phyloP scores from a whole-genome alignment of 192 early-diverging fungal genomes.

The Coemansia sp. region DNA sequence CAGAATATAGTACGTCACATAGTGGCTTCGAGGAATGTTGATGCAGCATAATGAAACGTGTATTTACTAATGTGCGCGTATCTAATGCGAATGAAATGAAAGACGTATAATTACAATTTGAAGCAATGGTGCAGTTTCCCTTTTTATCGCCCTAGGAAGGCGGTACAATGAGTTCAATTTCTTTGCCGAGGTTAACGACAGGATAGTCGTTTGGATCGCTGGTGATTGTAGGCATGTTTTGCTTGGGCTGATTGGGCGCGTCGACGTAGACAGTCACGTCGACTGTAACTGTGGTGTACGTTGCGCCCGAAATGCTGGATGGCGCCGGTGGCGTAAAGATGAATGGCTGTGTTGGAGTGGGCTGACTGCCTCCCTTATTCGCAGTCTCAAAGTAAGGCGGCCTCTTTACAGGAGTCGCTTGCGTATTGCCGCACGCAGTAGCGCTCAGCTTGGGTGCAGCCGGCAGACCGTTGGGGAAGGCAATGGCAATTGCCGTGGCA shows the following conservation, averaged over 20 bases:
- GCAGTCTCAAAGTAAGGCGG: constrained; percentile 35
- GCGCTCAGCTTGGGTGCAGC: constrained; percentile 18
- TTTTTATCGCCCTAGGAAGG: not conserved
- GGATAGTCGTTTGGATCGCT: not conserved
- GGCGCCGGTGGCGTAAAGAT: not conserved
- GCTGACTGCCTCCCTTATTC: not conserved
- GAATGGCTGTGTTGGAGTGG: not conserved
- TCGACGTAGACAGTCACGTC: not conserved
- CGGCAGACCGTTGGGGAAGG: constrained; percentile 42
- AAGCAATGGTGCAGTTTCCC: not conserved
- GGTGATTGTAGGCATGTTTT: not conserved
- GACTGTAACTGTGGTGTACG: not conserved
- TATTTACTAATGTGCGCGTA: not conserved
- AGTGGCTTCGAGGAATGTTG: no score
- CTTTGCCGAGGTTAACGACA: not conserved
- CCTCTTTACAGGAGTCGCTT: constrained; percentile 17
- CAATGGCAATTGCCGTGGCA: constrained; percentile 31
- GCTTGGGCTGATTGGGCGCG: not conserved
- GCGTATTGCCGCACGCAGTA: constrained; percentile 27
- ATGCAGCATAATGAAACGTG: not conserved
- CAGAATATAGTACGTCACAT: no score
- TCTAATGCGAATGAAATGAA: not conserved
- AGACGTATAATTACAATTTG: not conserved
- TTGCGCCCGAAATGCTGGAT: not conserved
- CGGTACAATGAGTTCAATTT: not conserved